phyloP scores from a whole-genome alignment of 2,329 filamentous ascomycete species.

The Talaromyces funiculosus region DNA sequence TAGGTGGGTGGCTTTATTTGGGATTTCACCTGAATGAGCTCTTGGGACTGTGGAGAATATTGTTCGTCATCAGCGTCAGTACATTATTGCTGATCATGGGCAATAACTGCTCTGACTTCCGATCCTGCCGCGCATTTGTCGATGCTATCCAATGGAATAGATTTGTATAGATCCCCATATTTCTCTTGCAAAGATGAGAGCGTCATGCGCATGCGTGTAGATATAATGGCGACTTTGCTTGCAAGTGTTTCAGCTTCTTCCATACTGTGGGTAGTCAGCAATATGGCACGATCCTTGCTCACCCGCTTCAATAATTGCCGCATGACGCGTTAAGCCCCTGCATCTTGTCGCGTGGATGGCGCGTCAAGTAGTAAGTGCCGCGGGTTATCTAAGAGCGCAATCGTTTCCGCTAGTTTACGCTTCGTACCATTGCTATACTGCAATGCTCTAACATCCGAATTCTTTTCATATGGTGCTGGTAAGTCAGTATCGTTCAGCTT shows the following conservation, averaged over 20 bases:
- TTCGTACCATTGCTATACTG: slow-evolving; percentile 96
- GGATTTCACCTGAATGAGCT: no score
- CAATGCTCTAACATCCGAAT: slow-evolving; percentile 65
- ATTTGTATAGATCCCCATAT: not conserved
- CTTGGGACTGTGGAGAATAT: no score
- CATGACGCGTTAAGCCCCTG: slow-evolving; percentile 85
- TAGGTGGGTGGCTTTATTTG: no score
- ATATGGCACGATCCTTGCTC: slow-evolving; percentile 69
- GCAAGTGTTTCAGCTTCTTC: slow-evolving; percentile 90
- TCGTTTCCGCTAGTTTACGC: slow-evolving; percentile 82
- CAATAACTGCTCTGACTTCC: not conserved
- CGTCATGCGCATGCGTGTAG: slow-evolving; percentile 73
- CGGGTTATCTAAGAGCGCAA: slow-evolving; percentile 89
- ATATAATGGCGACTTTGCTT: slow-evolving; percentile 77
- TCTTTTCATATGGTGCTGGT: not conserved
- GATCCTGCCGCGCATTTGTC: not conserved
- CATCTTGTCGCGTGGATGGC: slow-evolving; percentile 82
- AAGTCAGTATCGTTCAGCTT: not conserved
- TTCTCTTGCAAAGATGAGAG: not conserved
- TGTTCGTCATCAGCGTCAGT: no score
- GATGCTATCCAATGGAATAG: not conserved
- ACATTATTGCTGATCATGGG: no score
- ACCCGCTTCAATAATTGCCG: slow-evolving; percentile 77
- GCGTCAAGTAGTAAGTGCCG: slow-evolving; percentile 83
- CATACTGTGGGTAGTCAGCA: slow-evolving; percentile 92